phyloP scores from a whole-genome alignment of 108 stramenopile genomes.

The Craspedostauros australis region DNA sequence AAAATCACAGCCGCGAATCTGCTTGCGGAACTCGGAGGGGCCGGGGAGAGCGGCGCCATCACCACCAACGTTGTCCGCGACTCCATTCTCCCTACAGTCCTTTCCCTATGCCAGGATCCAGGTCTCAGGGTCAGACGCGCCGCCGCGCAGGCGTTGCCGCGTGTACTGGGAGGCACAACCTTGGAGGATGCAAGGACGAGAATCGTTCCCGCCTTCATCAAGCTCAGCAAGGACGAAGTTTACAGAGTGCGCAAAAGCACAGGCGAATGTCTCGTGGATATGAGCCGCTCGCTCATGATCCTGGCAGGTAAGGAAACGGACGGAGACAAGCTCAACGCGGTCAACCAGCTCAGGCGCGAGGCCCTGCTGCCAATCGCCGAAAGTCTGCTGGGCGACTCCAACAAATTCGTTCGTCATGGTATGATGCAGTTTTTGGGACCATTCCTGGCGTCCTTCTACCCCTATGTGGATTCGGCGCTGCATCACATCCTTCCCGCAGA shows the following conservation, averaged over 20 bases:
- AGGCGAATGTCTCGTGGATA: conserved; percentile 82
- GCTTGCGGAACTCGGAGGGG: conserved; percentile 79
- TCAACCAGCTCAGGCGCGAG: conserved; percentile 50
- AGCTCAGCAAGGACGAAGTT: conserved; percentile 88
- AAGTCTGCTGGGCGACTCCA: conserved; percentile 56
- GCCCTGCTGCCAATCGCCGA: conserved; percentile 66
- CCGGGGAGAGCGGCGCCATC: conserved; percentile 29
- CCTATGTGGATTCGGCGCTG: conserved; percentile 47
- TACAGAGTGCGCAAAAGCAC: conserved; percentile 85
- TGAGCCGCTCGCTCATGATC: conserved; percentile 58
- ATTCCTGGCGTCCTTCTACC: conserved; percentile 81
- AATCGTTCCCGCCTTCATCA: conserved; percentile 88
- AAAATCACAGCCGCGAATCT: conserved; percentile 91
- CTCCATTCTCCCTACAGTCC: conserved; percentile 71
- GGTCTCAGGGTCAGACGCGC: conserved; percentile 91
- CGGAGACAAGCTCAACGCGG: conserved; percentile 1
- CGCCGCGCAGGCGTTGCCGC: conserved; percentile 88
- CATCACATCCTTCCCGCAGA: conserved; percentile 30
- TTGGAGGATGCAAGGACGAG: conserved; percentile 62
- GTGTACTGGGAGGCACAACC: conserved; percentile 79
- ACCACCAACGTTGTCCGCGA: conserved; percentile 35
- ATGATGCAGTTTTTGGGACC: conserved; percentile 90
- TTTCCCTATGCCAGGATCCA: conserved; percentile 85
- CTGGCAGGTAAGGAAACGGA: conserved; percentile 18
- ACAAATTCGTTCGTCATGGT: conserved; percentile 75